Evolutionary conservation across 2,329 filamentous ascomycete species (phyloP).

Genomic region (Plenodomus tracheiphilus): DNA sequence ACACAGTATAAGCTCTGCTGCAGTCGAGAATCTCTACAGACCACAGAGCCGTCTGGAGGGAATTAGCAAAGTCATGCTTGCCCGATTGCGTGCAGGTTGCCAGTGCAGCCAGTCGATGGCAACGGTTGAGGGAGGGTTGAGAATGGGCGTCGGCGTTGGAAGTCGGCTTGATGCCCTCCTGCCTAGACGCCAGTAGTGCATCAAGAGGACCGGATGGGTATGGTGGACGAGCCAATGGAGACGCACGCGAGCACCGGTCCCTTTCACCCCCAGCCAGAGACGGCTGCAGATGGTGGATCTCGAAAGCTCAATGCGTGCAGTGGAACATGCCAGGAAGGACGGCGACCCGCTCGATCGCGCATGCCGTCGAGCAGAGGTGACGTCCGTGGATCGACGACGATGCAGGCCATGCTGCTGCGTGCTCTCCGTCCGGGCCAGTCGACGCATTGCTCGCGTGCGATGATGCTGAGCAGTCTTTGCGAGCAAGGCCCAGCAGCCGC

Average conservation of each 20-base stretch:
- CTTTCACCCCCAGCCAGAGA: conserved; percentile 12
- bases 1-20: no score
- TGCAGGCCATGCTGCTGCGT: neutral
- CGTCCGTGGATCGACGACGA: conserved; percentile 15
- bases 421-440: neutral
- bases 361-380: conserved; percentile 9
- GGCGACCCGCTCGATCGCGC: conserved; percentile 5
- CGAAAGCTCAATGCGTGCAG: conserved; percentile 3
- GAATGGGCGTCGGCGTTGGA: conserved; percentile 1
- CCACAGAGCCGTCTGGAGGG: no score
- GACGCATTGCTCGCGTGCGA: neutral
- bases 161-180: neutral
- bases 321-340: conserved; percentile 15
- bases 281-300: conserved; percentile 12
- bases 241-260: conserved; percentile 2
- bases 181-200: neutral
- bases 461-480: no score
- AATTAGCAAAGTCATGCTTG: no score
- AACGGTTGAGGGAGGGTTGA: neutral
- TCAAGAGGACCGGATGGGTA: neutral
- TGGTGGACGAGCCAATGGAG: conserved; percentile 10
- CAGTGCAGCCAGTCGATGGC: neutral
- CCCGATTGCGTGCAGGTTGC: neutral
- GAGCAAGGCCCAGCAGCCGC: no score
- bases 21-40: no score